Evolutionary conservation across 129 eudicot genomes (phyloP), one percentile per base, ranked within the genome.

Genomic region (Flaveria trinervia): DNA sequence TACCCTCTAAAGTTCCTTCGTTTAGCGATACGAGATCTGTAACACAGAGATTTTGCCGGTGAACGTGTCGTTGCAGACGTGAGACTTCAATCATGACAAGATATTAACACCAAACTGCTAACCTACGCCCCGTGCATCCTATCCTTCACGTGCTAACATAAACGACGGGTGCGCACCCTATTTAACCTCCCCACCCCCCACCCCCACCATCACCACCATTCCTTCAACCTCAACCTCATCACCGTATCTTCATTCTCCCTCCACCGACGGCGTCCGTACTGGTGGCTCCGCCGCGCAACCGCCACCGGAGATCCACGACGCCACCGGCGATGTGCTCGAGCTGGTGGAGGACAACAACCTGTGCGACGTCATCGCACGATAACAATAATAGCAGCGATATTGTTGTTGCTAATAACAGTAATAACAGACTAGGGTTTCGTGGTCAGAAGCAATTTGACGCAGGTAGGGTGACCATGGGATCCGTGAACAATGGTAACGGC

Each of bases 401-500:
- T 45, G 8, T 45, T 45, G 2, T 13, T 49, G 13, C 2, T 49
- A 49, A 64, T 44, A 72, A 62, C 39, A 50, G 43, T 50, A 73
- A 73, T 55, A 80, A 80, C 51, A 80, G 43, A 6, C 56, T 84
- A 82, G 92, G 89, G 84, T 85, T 85, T 83, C 84, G 87, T 68
- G 81, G 89, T 15, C 57, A 62, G 28, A 71, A 61, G 39, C 30
- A 46, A 17, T 71, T 60, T 20, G 22, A 10, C 67, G 70, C 70
- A 12, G 79, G 79, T 78, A 52, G 68, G 51, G 60, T 79, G 71
- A 30, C 56, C 56, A 72, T 86, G 84, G 20, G 84, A 69, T 52
- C 81, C 65, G 80, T 68, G 11, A 77, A 75, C 77, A 68, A 48
- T 51, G 70, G 46, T 33, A 73, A 43, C 33, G 45, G 82, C 60